phyloP scores from a whole-genome alignment of 345 rosid genomes.

The Eucalyptus coolabah region DNA sequence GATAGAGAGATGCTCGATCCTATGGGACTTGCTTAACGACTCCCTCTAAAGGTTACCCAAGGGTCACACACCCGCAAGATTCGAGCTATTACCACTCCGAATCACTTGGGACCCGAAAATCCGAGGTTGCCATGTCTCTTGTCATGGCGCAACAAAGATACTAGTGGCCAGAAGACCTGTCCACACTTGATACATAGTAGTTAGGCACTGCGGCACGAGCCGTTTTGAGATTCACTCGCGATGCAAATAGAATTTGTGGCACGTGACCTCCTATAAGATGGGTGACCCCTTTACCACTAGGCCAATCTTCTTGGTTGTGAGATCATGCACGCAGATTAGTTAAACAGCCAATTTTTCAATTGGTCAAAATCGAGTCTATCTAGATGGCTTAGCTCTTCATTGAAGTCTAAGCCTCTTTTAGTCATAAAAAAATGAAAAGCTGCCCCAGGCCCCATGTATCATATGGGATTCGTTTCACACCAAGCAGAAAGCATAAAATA shows the following conservation, averaged over 20 bases:
- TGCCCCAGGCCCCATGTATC: background rate
- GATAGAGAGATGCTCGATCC: background rate
- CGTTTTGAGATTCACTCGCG: background rate
- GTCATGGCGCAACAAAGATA: background rate
- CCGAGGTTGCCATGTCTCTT: background rate
- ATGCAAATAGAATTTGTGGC: background rate
- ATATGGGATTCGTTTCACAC: background rate
- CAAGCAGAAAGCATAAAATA: background rate
- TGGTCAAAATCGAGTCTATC: background rate
- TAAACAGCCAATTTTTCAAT: background rate
- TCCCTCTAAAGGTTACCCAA: background rate
- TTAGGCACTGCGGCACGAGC: background rate
- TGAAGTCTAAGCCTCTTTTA: background rate
- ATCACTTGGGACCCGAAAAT: too few relatives aligned
- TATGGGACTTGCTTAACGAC: background rate
- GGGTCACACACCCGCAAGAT: background rate
- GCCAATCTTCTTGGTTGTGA: background rate
- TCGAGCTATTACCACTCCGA: too few relatives aligned
- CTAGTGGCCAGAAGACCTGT: background rate
- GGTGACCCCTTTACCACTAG: background rate
- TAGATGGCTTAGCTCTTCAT: background rate
- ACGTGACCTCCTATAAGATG: background rate
- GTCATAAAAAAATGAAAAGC: background rate
- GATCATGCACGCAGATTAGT: background rate
- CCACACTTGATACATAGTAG: background rate